Evolutionary conservation across 106 monocot species (phyloP).

Genomic region (Apostasia shenzhenica): DNA sequence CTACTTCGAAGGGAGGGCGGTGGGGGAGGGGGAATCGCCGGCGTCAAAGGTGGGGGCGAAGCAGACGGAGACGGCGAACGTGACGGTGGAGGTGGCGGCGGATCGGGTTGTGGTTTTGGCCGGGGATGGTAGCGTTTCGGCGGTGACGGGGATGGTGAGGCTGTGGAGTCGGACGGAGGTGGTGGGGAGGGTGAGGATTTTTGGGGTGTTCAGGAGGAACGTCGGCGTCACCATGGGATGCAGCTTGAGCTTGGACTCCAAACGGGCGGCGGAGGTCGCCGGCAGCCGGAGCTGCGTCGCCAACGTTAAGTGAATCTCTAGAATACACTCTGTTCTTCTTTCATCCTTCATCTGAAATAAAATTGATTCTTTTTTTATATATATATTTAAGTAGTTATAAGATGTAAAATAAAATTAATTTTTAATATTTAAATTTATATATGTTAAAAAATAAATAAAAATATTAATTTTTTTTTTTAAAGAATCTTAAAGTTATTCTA

Average conservation of each 20-base stretch:
- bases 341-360: too few species aligned
- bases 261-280: too few species aligned
- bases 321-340: too few species aligned
- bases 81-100: constrained; percentile 50
- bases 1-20: constrained; percentile 29
- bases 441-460: too few species aligned
- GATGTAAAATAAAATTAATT: too few species aligned
- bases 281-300: neutral
- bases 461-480: too few species aligned
- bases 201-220: constrained; percentile 26
- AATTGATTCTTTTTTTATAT: too few species aligned
- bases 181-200: constrained; percentile 22
- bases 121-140: neutral
- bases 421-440: too few species aligned
- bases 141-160: constrained; percentile 1
- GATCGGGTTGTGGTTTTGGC: constrained; percentile 12
- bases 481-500: too few species aligned
- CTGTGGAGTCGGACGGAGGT: constrained; percentile 31
- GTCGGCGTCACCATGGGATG: constrained; percentile 27
- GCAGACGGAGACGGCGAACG: constrained; percentile 52
- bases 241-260: constrained; percentile 16
- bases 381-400: too few species aligned
- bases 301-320: too few species aligned
- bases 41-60: constrained; percentile 28
- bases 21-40: constrained; percentile 57